Conservation (phyloP, 73 alveolate genomes). For the Blepharisma stoltei region DNA sequence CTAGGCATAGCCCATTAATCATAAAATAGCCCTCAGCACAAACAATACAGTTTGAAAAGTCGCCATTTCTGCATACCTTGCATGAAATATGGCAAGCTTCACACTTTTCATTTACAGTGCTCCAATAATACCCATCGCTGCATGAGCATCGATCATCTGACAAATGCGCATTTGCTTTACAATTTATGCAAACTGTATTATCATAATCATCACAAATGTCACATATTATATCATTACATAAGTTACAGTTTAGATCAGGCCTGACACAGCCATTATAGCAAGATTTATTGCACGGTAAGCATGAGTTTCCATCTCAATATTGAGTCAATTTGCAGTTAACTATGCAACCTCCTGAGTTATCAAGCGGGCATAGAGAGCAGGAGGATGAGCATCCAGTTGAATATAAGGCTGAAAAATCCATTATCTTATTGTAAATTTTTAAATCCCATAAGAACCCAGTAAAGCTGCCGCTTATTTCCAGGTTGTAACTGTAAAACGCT, state of each 20-base stretch:
- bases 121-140: neutral
- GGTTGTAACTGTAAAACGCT: neutral
- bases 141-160: neutral
- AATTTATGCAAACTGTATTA: neutral
- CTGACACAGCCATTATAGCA: neutral
- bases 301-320: neutral
- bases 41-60: neutral
- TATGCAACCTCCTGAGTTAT: neutral
- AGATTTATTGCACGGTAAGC: neutral
- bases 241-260: neutral
- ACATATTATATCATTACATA: constrained; percentile 1
- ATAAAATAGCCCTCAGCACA: neutral
- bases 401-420: neutral
- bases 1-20: neutral
- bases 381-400: neutral
- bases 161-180: neutral
- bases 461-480: neutral
- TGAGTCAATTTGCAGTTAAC: neutral
- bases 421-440: neutral
- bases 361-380: neutral
- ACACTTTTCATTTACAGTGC: neutral
- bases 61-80: neutral
- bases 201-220: neutral
- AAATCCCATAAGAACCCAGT: neutral
- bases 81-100: neutral